phyloP scores from a whole-genome alignment of 1,284 basidiomycete genomes.

The Neonothopanus nambi region DNA sequence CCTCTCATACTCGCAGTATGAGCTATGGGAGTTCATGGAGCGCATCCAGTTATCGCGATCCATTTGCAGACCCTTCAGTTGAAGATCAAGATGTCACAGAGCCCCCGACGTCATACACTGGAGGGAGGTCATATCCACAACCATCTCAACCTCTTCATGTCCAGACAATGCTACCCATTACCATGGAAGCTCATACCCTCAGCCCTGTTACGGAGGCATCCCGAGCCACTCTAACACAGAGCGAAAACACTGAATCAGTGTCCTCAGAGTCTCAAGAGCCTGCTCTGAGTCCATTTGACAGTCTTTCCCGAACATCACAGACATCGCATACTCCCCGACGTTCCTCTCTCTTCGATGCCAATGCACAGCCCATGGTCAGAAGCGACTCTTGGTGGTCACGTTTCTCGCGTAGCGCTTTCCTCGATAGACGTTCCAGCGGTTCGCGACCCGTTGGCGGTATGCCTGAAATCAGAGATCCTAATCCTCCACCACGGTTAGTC shows the following conservation, averaged over 20 bases:
- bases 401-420: slow-evolving; percentile 41
- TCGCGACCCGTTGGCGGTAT: slow-evolving; percentile 26
- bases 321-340: slow-evolving; percentile 32
- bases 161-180: slow-evolving; percentile 33
- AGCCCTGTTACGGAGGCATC: slow-evolving; percentile 42
- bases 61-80: slow-evolving; percentile 52
- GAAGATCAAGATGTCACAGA: slow-evolving; percentile 30
- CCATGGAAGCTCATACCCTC: slow-evolving; percentile 32
- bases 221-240: slow-evolving; percentile 29
- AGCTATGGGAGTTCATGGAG: slow-evolving; percentile 40
- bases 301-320: slow-evolving; percentile 22
- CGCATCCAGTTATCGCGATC: slow-evolving; percentile 37
- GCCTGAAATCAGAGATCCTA: slow-evolving; percentile 69
- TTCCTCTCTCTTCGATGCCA: slow-evolving; percentile 38
- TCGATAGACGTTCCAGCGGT: slow-evolving; percentile 56
- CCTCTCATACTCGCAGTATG: slow-evolving; percentile 36
- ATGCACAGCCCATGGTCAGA: slow-evolving; percentile 33
- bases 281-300: slow-evolving; percentile 32
- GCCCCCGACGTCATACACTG: slow-evolving; percentile 9
- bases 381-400: slow-evolving; percentile 52
- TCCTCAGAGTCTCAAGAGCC: slow-evolving; percentile 34
- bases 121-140: slow-evolving; percentile 25
- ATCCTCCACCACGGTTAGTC: slow-evolving; percentile 60
- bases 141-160: slow-evolving; percentile 28
- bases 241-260: slow-evolving; percentile 23